Conservation (phyloP, 108 stramenopile species). For the Cyclostephanos tholiformis region DNA sequence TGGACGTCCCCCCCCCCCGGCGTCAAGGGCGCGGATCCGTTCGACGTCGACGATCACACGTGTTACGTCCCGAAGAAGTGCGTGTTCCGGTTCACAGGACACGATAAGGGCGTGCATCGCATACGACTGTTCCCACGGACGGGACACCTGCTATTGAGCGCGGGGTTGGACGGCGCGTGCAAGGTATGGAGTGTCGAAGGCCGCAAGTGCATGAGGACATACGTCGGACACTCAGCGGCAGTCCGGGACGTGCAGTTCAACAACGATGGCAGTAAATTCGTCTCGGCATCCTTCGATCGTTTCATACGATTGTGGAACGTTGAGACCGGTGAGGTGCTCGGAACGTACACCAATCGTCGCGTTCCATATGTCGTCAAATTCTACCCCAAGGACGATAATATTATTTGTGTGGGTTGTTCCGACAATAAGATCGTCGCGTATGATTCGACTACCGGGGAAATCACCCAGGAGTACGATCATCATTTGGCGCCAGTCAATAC, state of each 20-base stretch:
- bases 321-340: constrained; percentile 89
- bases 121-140: constrained; percentile 96
- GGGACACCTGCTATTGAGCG: constrained; percentile 96
- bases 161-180: constrained; percentile 92
- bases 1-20: constrained; percentile 94
- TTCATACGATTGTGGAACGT: constrained; percentile 95
- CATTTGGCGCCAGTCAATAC: constrained; percentile 97
- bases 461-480: constrained; percentile 99
- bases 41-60: constrained; percentile 80
- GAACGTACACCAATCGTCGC: constrained; percentile 92
- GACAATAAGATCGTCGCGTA: constrained; percentile 96
- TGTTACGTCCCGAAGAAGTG: constrained; percentile 97
- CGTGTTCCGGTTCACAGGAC: constrained; percentile 88
- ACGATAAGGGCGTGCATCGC: constrained; percentile 95
- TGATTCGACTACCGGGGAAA: constrained; percentile 87
- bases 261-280: constrained; percentile 85
- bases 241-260: constrained; percentile 95
- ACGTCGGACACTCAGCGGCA: constrained; percentile 92
- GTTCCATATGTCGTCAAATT: constrained; percentile 94
- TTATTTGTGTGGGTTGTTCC: constrained; percentile 94
- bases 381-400: constrained; percentile 95
- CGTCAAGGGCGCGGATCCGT: constrained; percentile 40
- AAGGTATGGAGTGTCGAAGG: constrained; percentile 89
- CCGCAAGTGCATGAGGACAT: constrained; percentile 84
- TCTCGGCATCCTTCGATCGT: constrained; percentile 93